These are phyloP conservation scores for Talaromyces sp. DNA, from an alignment of 2,329 filamentous ascomycete species.

Conservation along the genomic window DNA sequence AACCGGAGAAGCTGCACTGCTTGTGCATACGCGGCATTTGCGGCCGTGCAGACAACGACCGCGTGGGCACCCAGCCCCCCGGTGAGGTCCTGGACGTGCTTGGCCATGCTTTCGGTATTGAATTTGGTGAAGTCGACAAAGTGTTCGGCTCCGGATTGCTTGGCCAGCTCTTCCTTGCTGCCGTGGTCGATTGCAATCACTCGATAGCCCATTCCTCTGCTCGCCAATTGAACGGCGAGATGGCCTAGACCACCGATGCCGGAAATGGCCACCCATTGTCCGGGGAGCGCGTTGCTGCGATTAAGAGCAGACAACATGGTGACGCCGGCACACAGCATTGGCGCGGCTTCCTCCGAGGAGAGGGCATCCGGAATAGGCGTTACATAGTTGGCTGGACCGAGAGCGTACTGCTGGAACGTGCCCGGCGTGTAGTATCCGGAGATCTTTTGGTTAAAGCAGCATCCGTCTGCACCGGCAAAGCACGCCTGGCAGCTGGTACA, in stretches of 20 bases:
- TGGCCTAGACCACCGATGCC: constrained; percentile 62
- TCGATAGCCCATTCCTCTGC: constrained; percentile 56
- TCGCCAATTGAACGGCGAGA: constrained; percentile 56
- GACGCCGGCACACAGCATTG: constrained; percentile 63
- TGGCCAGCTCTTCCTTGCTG: constrained; percentile 54
- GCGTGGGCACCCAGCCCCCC: constrained; percentile 56
- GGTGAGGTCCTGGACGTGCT: constrained; percentile 53
- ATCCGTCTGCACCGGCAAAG: constrained; percentile 49
- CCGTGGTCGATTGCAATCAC: constrained; percentile 62
- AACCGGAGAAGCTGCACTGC: constrained; percentile 44
- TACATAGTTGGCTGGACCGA: constrained; percentile 62
- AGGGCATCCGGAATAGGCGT: constrained; percentile 62
- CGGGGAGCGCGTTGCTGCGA: constrained; percentile 54
- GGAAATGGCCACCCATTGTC: constrained; percentile 56
- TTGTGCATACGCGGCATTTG: constrained; percentile 48
- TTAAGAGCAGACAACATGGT: constrained; percentile 63
- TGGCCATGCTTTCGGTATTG: constrained; percentile 42
- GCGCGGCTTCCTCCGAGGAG: constrained; percentile 56
- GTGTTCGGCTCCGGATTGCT: constrained; percentile 58
- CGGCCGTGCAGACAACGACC: constrained; percentile 52
- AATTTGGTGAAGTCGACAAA: constrained; percentile 59
- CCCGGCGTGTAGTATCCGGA: constrained; percentile 65
- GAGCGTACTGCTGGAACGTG: constrained; percentile 67
- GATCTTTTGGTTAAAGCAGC: constrained; percentile 53
- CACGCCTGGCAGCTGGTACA: constrained; percentile 54